Conservation (phyloP, 805 yeast species). For the Ogataea kodamae region DNA sequence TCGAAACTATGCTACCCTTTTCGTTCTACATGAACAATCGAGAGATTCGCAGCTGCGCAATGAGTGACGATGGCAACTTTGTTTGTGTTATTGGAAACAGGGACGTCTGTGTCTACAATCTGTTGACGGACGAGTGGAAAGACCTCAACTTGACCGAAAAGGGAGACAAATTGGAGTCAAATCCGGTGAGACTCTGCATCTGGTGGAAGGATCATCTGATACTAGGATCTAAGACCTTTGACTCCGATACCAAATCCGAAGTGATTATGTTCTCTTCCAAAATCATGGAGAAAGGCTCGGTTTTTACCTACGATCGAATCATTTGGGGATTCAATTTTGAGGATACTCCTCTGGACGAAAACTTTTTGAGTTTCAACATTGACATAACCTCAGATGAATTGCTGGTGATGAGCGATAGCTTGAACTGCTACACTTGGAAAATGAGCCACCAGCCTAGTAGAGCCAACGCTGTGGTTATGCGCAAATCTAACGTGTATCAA, state of each 20-base stretch:
- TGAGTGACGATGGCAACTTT: slow-evolving; percentile 45
- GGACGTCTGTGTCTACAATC: slow-evolving; percentile 43
- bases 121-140: slow-evolving; percentile 45
- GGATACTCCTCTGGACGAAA: slow-evolving; percentile 26
- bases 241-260: slow-evolving; percentile 28
- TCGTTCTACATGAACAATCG: slow-evolving; percentile 42
- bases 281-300: slow-evolving; percentile 22
- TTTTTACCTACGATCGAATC: slow-evolving; percentile 28
- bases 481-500: slow-evolving; percentile 27
- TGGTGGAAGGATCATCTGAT: slow-evolving; percentile 36
- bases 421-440: slow-evolving; percentile 36
- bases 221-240: slow-evolving; percentile 26
- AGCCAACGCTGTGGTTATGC: slow-evolving; percentile 14
- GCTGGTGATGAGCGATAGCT: slow-evolving; percentile 30
- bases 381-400: slow-evolving; percentile 29
- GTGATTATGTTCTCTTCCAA: slow-evolving; percentile 28
- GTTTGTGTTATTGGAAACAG: slow-evolving; percentile 48
- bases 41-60: slow-evolving; percentile 40
- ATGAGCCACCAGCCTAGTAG: slow-evolving; percentile 7
- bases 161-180: slow-evolving; percentile 27
- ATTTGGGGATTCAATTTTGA: slow-evolving; percentile 35
- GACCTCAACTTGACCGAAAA: slow-evolving; percentile 34
- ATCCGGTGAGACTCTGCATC: slow-evolving; percentile 34
- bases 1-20: slow-evolving; percentile 43
- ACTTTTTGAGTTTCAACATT: slow-evolving; percentile 28